Evolutionary conservation across 2,329 filamentous ascomycete species (phyloP), one percentile per base, ranked within the genome.

Genomic region (Exserohilum rostratum): DNA sequence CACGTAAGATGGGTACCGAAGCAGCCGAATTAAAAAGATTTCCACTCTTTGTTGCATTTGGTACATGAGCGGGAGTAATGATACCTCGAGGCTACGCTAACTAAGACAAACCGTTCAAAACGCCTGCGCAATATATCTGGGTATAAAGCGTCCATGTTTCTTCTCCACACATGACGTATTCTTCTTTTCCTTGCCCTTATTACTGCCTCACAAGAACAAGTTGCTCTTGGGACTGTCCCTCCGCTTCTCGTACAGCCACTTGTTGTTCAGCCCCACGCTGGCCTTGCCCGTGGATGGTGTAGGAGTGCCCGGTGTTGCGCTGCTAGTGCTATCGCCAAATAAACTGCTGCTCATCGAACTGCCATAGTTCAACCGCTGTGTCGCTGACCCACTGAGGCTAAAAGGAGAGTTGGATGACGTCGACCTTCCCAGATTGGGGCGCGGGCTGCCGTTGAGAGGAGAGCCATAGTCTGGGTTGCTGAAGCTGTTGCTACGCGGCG

Each of bases 171-270:
- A 49, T 43, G 39, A 43, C 39, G n/a, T 17, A 43, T 43, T 30
- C 12, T 49, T 40, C 29, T 27, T 31, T 3, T 53, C 31, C 31
- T 31, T 27, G 17, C 42, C 13, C 42, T 22, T 39, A 34, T 3
- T 10, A 22, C 22, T 13, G 30, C 27, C 46, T 66, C 43, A 72
- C 7, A 53, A 59, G 55, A 74, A 74, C 45, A 75, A 46, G 42
- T 55, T 67, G 49, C 65, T 73, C 47, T 67, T 58, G 27, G 63
- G 83, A 78, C 72, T 86, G 73, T 72, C 87, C 79, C 66, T 70
- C 15, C 90, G 89, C 77, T 87, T 90, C 76, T 97, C 91, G 71
- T 96, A 98, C 56, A 97, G 76, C 93, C 93, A 98, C 78, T 95
- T 96, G 78, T 87, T 96, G 76, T 93, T 97, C 70, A 97, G 71